A percentile compares a stretch with the other conserved stretches of the same genome.
Conservation (phyloP, 768 basidiomycete genomes). For the Leucosporidium creatinivorum region DNA sequence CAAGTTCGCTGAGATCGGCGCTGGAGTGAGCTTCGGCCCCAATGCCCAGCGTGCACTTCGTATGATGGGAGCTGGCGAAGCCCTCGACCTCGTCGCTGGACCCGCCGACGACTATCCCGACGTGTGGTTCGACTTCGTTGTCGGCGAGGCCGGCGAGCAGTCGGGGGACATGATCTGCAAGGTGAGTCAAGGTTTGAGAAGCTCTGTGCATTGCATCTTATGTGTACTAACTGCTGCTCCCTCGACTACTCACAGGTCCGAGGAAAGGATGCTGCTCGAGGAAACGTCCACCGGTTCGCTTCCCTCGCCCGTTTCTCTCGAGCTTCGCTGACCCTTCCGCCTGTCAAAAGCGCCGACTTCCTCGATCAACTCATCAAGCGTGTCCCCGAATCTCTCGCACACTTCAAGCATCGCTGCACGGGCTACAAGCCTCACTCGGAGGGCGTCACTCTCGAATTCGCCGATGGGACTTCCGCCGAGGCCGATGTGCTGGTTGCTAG, state of each 20-base stretch:
- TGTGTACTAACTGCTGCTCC: too few species aligned
- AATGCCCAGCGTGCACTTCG: background rate
- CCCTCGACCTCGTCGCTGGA: background rate
- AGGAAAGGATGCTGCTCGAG: too few species aligned
- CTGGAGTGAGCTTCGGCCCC: background rate
- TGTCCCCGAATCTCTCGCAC: background rate
- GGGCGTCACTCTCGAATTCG: background rate
- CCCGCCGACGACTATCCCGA: background rate
- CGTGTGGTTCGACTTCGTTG: constrained; percentile 1
- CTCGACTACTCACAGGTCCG: too few species aligned
- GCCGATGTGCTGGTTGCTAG: constrained; percentile 1
- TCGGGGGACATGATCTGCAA: background rate
- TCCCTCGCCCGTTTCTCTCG: background rate
- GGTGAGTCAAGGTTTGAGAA: background rate
- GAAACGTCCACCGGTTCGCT: background rate
- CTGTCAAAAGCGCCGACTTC: background rate
- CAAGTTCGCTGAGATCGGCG: background rate
- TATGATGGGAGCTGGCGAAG: background rate
- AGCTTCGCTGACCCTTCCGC: background rate
- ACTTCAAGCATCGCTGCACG: background rate
- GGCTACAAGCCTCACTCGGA: background rate
- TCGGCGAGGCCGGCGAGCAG: background rate
- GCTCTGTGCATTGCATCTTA: too few species aligned
- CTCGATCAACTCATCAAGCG: constrained; percentile 2
- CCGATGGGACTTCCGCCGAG: background rate